Base-by-base conservation (phyloP, 139 green algal genomes). In the Eudorina sp. region DNA sequence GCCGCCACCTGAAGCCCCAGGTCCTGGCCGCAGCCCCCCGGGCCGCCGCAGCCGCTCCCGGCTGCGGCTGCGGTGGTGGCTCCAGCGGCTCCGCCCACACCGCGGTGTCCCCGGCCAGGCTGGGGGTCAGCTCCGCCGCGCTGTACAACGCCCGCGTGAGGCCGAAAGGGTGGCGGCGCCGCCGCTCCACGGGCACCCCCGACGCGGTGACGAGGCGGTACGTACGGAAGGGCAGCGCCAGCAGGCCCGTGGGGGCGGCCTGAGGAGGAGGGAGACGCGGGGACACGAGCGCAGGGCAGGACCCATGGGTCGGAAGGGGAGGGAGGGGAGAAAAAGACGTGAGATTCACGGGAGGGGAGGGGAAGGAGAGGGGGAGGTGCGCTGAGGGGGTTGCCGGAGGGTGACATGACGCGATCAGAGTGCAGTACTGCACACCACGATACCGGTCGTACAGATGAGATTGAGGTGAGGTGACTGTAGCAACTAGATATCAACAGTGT, bases 141-240 rank as follows among this genome's bases (percentile, higher is more conserved):
- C 6, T 25, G 80, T 97, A 96, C 69, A 93, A 86, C 27, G 97
- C 95, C 21, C 95, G 87, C 21, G 88, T 91, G 89, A 98, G 96
- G 58, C 87, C 90, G 78, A 98, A 98, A 2, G 95, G 94, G 86
- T 97, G 94, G 87, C 96, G 97, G 41, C 95, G 90, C 11, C 89
- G 64, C 6, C 96, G 89, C 81, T 96, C 94, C 38, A 92, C 72
- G 0, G 83, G 40, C 36, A 36, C 70, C 34, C 96, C 96, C n/a
- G 94, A 84, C 0, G 40, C 73, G 0, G 51, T 78, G 19, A 96
- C 92, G 13, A 98, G 73, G 34, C 86, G 86, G 92, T 98, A 98
- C 3, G 2, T 11, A 8, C 9, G 19, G 81, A 69, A 87, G 64
- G 81, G 81, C 81, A 87, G 81, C 31, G 62, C 3, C 64, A 87